Base-by-base conservation (phyloP, 768 basidiomycete species). In the Lentinus brumalis region DNA sequence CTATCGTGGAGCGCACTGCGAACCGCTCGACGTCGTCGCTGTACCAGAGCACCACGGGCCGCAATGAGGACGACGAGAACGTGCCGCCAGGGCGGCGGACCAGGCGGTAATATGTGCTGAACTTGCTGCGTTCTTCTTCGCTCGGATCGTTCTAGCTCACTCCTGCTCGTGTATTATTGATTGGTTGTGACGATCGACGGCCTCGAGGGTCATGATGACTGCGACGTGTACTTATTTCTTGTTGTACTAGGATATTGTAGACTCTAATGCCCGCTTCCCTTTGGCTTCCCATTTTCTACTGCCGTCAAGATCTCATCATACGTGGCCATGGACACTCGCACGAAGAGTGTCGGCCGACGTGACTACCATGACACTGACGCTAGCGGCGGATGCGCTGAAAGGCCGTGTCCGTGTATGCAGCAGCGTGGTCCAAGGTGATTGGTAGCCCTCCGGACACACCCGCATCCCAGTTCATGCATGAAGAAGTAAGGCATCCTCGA, bases 1-100 rank as follows among this genome's bases (percentile, higher is more conserved):
- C 88, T 26, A 81, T 96, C 54, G 94, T 96, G 29, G 92, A 96
- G 71, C 80, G 91, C 54, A 92, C 90, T 0, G 86, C 79, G 9
- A 84, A 88, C 66, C 76, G 89, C 63, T 67, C 67, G 29, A 50
- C 59, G 18, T 64, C 63, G 0, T 45, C 66, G 30, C 53, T 64
- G n/a, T 65, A 65, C 26, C 47, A 56, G 5, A 49, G 54, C 12
- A 61, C 59, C 11, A 53, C 57, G 41, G 58, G 61, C 6, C 45
- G 63, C 16, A 63, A 57, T 2, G 69, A 63, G 4, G 66, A 46
- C 38, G 63, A 59, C 11, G 60, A 61, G 52, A 54, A 58, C 41
- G 61, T 54, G 12, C 51, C 61, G 26, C 52, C 61, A 35, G 64
- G 51, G 16, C 59, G 50, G 32, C 60, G 56, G 29, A 49, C 42